phyloP scores from a whole-genome alignment of 306 rosid genomes.

The Oemleria cerasiformis region DNA sequence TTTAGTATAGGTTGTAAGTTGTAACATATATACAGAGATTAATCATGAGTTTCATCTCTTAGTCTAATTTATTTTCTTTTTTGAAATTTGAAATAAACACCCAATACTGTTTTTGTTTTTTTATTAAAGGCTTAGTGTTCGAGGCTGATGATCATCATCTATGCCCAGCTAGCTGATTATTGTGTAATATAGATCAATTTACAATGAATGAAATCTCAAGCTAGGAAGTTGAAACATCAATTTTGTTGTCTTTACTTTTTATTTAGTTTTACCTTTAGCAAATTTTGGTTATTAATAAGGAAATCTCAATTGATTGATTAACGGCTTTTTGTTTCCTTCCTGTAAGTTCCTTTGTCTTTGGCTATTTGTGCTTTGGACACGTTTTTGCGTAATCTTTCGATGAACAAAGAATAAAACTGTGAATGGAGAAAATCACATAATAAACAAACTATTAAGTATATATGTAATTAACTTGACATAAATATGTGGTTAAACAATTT shows the following conservation, averaged over 20 bases:
- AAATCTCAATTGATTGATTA: neutral
- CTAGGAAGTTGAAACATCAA: neutral
- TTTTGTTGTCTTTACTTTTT: neutral
- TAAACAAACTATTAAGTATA: too few species aligned
- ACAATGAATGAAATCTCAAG: neutral
- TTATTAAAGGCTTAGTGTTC: neutral
- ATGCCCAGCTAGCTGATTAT: slow-evolving; percentile 8
- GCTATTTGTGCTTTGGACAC: neutral
- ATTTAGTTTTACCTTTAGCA: neutral
- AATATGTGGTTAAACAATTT: neutral
- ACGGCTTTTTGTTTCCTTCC: neutral
- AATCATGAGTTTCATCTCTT: neutral
- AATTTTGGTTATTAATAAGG: neutral
- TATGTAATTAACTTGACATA: neutral
- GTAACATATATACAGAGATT: neutral
- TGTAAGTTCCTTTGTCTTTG: slow-evolving; percentile 3
- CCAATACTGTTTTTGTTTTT: neutral
- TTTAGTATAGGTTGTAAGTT: neutral
- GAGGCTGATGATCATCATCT: neutral
- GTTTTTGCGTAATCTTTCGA: neutral
- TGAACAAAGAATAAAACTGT: neutral
- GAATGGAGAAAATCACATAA: too few species aligned
- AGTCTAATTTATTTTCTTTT: neutral
- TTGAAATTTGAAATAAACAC: neutral
- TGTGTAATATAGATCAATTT: neutral